Conservation (phyloP, 768 basidiomycete genomes). For the Lepiota brunneoincarnata region DNA sequence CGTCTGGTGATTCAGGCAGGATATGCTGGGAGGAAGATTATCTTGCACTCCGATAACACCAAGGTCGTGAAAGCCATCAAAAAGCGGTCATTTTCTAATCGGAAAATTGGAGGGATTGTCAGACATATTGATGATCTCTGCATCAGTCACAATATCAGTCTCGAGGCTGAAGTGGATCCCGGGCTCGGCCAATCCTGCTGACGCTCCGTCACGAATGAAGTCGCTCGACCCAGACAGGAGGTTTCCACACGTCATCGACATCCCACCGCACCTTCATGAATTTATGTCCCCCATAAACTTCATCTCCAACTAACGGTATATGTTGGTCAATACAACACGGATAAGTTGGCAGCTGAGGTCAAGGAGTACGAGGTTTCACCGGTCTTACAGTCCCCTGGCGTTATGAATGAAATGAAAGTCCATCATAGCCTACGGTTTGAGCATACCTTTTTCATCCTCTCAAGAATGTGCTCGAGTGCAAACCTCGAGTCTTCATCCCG, state of each 20-base stretch:
- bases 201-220: slow-evolving; percentile 24
- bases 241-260: slow-evolving; percentile 13
- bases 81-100: slow-evolving; percentile 20
- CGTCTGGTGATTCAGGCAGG: slow-evolving; percentile 24
- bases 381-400: too few relatives aligned
- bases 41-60: slow-evolving; percentile 37
- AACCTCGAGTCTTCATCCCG: too few relatives aligned
- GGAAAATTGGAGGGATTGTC: slow-evolving; percentile 26
- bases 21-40: slow-evolving; percentile 20
- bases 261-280: slow-evolving; percentile 7
- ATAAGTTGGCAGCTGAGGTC: too few relatives aligned
- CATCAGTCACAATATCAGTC: slow-evolving; percentile 17
- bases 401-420: too few relatives aligned
- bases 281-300: slow-evolving; percentile 1
- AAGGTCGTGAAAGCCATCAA: slow-evolving; percentile 36
- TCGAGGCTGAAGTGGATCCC: slow-evolving; percentile 27
- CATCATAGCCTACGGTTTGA: too few relatives aligned
- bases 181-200: slow-evolving; percentile 30
- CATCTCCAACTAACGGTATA: too few relatives aligned
- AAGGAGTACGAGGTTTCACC: too few relatives aligned
- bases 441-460: too few relatives aligned
- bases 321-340: too few relatives aligned
- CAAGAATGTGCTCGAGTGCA: too few relatives aligned
- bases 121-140: slow-evolving; percentile 23
- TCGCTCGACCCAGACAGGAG: slow-evolving; percentile 4